Percentiles rank a stretch among this genome's conserved stretches.
Conservation (phyloP, 2,329 filamentous ascomycete species). For the Fusarium continuum region DNA sequence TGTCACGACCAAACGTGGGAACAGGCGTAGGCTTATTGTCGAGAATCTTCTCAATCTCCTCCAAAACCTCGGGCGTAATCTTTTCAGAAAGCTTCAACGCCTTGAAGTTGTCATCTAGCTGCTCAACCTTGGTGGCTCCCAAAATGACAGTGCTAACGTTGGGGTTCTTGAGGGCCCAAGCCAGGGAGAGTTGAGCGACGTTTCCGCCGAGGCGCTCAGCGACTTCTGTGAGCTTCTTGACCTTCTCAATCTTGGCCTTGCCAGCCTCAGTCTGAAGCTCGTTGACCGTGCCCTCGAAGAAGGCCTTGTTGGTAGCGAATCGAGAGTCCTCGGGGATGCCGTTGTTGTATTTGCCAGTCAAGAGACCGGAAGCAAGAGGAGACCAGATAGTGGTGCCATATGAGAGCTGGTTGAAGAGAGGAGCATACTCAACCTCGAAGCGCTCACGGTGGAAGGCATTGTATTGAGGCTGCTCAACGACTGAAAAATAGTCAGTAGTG, state of each 20-base stretch:
- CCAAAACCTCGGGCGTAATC: slow-evolving; percentile 29
- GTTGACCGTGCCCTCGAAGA: slow-evolving; percentile 28
- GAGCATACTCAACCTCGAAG: slow-evolving; percentile 70
- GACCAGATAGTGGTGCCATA: slow-evolving; percentile 69
- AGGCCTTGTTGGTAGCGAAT: slow-evolving; percentile 52
- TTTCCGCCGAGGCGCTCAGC: slow-evolving; percentile 41
- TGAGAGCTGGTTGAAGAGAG: slow-evolving; percentile 65
- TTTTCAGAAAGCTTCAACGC: slow-evolving; percentile 35
- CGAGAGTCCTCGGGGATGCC: slow-evolving; percentile 66
- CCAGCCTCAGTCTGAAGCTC: slow-evolving; percentile 28
- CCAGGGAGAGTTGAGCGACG: slow-evolving; percentile 39
- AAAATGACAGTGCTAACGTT: slow-evolving; percentile 46
- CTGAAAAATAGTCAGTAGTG: not conserved
- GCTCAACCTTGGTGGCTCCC: slow-evolving; percentile 41
- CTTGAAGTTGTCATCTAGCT: slow-evolving; percentile 42
- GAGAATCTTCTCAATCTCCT: slow-evolving; percentile 39
- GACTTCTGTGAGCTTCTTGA: slow-evolving; percentile 36
- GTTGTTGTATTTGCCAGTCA: slow-evolving; percentile 73
- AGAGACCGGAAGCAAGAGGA: slow-evolving; percentile 64
- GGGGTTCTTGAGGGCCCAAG: slow-evolving; percentile 41
- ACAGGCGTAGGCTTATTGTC: slow-evolving; percentile 34
- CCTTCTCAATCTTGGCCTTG: slow-evolving; percentile 43
- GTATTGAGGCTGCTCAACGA: slow-evolving; percentile 74
- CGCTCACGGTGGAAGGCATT: slow-evolving; percentile 69
- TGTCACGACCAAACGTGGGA: slow-evolving; percentile 31